These are phyloP conservation scores for Lepidopterella palustris DNA, from an alignment of 495 filamentous ascomycete genomes.

Conservation along the genomic window DNA sequence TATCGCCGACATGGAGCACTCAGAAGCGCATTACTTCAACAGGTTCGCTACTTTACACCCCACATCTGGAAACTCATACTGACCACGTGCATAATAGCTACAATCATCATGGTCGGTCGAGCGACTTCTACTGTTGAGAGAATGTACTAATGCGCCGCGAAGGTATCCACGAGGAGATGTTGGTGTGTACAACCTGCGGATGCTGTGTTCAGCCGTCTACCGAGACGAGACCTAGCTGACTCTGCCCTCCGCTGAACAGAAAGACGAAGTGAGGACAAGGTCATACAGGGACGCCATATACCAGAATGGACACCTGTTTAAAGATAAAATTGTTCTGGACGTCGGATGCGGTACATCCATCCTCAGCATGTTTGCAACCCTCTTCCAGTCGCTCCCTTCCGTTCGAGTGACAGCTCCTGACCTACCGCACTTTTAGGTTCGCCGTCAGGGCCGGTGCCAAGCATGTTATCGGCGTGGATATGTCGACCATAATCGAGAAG, in stretches of 20 bases:
- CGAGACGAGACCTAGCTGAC: slow-evolving; percentile 17
- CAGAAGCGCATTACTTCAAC: slow-evolving; percentile 96
- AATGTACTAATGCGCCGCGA: slow-evolving; percentile 21
- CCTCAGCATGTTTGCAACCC: slow-evolving; percentile 65
- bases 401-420: slow-evolving; percentile 2
- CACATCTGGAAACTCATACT: slow-evolving; percentile 32
- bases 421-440: slow-evolving; percentile 59
- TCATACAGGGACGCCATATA: slow-evolving; percentile 97
- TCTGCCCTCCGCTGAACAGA: slow-evolving; percentile 46
- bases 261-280: slow-evolving; percentile 94
- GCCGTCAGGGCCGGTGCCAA: slow-evolving; percentile 89
- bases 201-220: background rate
- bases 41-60: slow-evolving; percentile 50
- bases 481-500: slow-evolving; percentile 94
- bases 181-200: slow-evolving; percentile 56
- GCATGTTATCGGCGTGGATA: slow-evolving; percentile 93
- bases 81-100: slow-evolving; percentile 52
- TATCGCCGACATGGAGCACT: slow-evolving; percentile 47
- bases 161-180: slow-evolving; percentile 98
- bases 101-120: slow-evolving; percentile 80
- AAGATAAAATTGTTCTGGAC: slow-evolving; percentile 94
- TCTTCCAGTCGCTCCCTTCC: slow-evolving; percentile 3
- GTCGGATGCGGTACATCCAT: slow-evolving; percentile 94
- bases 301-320: slow-evolving; percentile 92
- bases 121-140: slow-evolving; percentile 21